phyloP scores from a whole-genome alignment of 208 protist genomes.

The Naegleria fowleri region DNA sequence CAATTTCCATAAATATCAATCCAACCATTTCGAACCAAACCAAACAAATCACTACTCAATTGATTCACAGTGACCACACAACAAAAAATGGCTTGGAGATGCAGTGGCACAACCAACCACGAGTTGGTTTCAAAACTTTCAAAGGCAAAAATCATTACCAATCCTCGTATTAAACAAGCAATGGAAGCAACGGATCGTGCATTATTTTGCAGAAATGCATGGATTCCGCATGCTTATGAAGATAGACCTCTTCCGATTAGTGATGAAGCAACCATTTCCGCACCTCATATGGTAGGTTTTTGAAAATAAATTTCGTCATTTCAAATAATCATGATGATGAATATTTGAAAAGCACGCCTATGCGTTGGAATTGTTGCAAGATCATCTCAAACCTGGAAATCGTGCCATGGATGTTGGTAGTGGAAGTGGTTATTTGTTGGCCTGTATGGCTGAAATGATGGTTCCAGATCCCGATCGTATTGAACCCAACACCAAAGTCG shows the following conservation, averaged over 20 bases:
- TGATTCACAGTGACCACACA: too few species aligned
- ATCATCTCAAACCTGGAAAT: conserved; percentile 43
- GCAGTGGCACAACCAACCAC: conserved; percentile 48
- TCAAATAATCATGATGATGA: too few species aligned
- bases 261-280: conserved; percentile 69
- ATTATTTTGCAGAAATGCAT: neutral
- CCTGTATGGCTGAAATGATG: conserved; percentile 57
- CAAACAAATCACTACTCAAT: too few species aligned
- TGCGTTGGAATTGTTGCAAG: conserved; percentile 62
- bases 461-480: neutral
- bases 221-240: conserved; percentile 48
- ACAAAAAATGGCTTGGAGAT: conserved; percentile 18
- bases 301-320: too few species aligned
- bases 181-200: conserved; percentile 64
- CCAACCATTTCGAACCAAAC: too few species aligned
- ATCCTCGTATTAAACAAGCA: conserved; percentile 49
- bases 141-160: conserved; percentile 52
- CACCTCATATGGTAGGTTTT: conserved; percentile 63
- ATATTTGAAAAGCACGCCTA: conserved; percentile 54
- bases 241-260: conserved; percentile 69
- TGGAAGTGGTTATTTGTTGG: conserved; percentile 77
- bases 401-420: conserved; percentile 68
- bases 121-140: conserved; percentile 57
- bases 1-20: too few species aligned
- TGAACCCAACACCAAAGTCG: conserved; percentile 43